A percentile compares a stretch with the other conserved stretches of the same genome.
Evolutionary conservation across 2,329 filamentous ascomycete genomes (phyloP).

Genomic region (Xylaria sp.): DNA sequence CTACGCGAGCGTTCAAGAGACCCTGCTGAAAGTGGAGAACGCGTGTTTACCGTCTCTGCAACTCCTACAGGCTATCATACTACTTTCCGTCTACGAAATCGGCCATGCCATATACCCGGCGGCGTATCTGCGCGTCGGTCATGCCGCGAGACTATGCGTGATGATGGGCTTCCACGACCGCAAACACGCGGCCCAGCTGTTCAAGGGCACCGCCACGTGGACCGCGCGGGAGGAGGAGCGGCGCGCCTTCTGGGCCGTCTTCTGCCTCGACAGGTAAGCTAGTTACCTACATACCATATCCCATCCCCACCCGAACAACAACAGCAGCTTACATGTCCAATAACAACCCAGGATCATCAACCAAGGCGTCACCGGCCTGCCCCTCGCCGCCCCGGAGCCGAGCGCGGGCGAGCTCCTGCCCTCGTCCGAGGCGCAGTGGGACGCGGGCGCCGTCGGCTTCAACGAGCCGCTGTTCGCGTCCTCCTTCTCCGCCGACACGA

Average conservation of each 20-base stretch:
- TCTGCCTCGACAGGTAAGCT: slow-evolving; percentile 39
- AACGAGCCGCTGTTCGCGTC: slow-evolving; percentile 32
- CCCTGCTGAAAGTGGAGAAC: slow-evolving; percentile 24
- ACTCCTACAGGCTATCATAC: slow-evolving; percentile 33
- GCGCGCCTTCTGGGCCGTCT: slow-evolving; percentile 39
- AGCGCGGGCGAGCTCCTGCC: slow-evolving; percentile 34
- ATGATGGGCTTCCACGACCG: slow-evolving; percentile 34
- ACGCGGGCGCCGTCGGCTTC: slow-evolving; percentile 31
- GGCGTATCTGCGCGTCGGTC: slow-evolving; percentile 36
- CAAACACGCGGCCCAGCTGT: slow-evolving; percentile 31
- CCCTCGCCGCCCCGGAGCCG: slow-evolving; percentile 32
- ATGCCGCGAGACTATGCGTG: slow-evolving; percentile 28
- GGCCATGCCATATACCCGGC: slow-evolving; percentile 40
- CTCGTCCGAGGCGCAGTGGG: slow-evolving; percentile 33
- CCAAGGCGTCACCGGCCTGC: slow-evolving; percentile 27
- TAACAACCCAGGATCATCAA: slow-evolving; percentile 27
- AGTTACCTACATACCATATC: background rate
- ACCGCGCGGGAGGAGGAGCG: slow-evolving; percentile 39
- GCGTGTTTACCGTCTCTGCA: slow-evolving; percentile 28
- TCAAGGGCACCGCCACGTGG: slow-evolving; percentile 33
- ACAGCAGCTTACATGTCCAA: background rate
- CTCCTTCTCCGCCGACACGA: slow-evolving; percentile 20
- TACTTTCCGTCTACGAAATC: slow-evolving; percentile 40
- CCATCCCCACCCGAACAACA: too few species aligned
- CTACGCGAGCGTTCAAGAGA: slow-evolving; percentile 22